A percentile compares a stretch with the other conserved stretches of the same genome.
These are phyloP conservation scores for Hyphopichia fennica DNA, from an alignment of 1,139 yeast genomes.

Conservation along the genomic window DNA sequence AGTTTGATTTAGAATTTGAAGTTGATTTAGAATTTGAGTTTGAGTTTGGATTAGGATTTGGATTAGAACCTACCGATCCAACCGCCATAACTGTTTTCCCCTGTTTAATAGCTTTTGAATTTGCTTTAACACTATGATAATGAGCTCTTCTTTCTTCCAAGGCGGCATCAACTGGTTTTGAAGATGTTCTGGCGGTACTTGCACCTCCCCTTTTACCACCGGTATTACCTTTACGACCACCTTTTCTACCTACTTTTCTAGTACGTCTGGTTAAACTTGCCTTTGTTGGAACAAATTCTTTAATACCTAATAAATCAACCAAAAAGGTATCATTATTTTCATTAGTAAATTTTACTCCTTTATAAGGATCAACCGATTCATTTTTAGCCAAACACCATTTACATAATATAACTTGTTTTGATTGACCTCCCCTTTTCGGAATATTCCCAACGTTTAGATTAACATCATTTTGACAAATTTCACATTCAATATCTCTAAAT, in stretches of 20 bases:
- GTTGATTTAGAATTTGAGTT: slow-evolving; percentile 1
- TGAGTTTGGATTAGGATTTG: slow-evolving; percentile 1
- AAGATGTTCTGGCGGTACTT: slow-evolving; percentile 6
- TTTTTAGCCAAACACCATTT: slow-evolving; percentile 36
- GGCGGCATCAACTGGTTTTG: slow-evolving; percentile 27
- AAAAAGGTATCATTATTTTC: slow-evolving; percentile 52
- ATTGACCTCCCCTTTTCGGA: slow-evolving; percentile 11
- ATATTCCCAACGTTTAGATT: slow-evolving; percentile 36
- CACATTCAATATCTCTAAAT: slow-evolving; percentile 53
- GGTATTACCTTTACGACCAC: slow-evolving; percentile 22
- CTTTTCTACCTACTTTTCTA: slow-evolving; percentile 25
- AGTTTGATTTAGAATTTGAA: background rate
- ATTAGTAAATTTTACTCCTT: slow-evolving; percentile 29
- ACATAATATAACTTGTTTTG: slow-evolving; percentile 36
- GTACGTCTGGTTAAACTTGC: slow-evolving; percentile 17
- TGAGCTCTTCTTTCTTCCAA: slow-evolving; percentile 42
- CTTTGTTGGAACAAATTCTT: slow-evolving; percentile 33
- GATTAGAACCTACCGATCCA: slow-evolving; percentile 23
- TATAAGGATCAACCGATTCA: slow-evolving; percentile 9
- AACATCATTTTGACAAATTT: slow-evolving; percentile 40
- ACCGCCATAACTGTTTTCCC: slow-evolving; percentile 46
- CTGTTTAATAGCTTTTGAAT: slow-evolving; percentile 33
- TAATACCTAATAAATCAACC: slow-evolving; percentile 49
- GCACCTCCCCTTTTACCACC: slow-evolving; percentile 8
- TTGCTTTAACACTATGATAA: slow-evolving; percentile 34